A percentile compares a stretch with the other conserved stretches of the same genome.
Conservation (phyloP, 2,329 filamentous ascomycete species). For the Parasarocladium wereldwijsianum region DNA sequence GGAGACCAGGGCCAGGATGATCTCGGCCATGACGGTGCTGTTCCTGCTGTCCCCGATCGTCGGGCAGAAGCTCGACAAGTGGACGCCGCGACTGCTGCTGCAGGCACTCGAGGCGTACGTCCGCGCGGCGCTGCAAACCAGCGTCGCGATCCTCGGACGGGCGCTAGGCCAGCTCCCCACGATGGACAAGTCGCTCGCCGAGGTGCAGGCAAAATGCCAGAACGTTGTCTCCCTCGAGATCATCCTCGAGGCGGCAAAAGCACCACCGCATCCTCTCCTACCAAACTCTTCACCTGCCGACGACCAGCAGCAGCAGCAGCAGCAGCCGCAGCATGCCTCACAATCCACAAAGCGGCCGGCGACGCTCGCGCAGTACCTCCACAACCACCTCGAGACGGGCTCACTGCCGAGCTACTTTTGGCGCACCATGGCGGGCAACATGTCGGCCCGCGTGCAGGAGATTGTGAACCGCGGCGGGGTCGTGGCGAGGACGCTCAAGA, state of each 20-base stretch:
- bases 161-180: constrained; percentile 67
- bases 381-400: constrained; percentile 70
- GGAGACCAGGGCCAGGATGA: constrained; percentile 58
- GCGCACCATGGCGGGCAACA: constrained; percentile 67
- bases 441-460: constrained; percentile 68
- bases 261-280: constrained; percentile 55
- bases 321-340: constrained; percentile 21
- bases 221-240: constrained; percentile 80
- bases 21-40: constrained; percentile 60
- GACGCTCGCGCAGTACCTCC: constrained; percentile 52
- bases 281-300: constrained; percentile 13
- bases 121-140: constrained; percentile 65
- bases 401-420: constrained; percentile 88
- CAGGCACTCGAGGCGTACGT: constrained; percentile 69
- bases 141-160: constrained; percentile 57
- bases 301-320: constrained; percentile 15
- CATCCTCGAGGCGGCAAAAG: constrained; percentile 53
- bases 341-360: no score
- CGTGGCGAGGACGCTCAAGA: constrained; percentile 63
- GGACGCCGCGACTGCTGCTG: constrained; percentile 57
- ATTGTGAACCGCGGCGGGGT: constrained; percentile 73
- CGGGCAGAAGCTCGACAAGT: constrained; percentile 34
- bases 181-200: constrained; percentile 66
- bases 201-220: constrained; percentile 74
- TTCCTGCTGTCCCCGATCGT: constrained; percentile 66